phyloP scores from a whole-genome alignment of 176 grass and related monocot genomes.

The Eremochloa ophiuroides region DNA sequence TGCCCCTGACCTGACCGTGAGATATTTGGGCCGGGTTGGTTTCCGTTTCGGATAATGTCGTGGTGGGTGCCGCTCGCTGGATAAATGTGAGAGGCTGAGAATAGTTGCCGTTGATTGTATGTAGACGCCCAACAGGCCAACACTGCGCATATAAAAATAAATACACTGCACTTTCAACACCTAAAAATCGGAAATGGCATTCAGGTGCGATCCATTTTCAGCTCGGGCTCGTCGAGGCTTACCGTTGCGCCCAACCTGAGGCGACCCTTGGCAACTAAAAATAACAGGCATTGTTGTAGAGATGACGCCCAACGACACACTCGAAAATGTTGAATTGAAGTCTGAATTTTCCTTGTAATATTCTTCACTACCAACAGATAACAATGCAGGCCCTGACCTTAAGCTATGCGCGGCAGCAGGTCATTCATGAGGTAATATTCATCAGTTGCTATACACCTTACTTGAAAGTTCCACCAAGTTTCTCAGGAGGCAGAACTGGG shows the following conservation, averaged over 20 bases:
- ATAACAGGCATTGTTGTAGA: not conserved
- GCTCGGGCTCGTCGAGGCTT: too few species aligned
- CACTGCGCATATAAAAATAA: not conserved
- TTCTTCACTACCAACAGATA: too few species aligned
- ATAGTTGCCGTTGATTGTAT: not conserved
- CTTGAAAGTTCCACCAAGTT: too few species aligned
- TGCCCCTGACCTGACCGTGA: not conserved
- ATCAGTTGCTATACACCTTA: too few species aligned
- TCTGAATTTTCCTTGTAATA: not conserved
- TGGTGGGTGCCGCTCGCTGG: conserved; percentile 3
- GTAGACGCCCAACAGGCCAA: not conserved
- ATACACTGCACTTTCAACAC: not conserved
- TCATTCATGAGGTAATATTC: too few species aligned
- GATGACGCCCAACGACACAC: not conserved
- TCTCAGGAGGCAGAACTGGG: too few species aligned
- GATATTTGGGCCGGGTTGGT: conserved; percentile 6
- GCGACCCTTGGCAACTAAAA: too few species aligned
- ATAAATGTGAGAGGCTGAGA: conserved; percentile 17
- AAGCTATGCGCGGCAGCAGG: too few species aligned
- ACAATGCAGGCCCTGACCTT: too few species aligned
- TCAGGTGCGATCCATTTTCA: not conserved
- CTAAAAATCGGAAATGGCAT: not conserved
- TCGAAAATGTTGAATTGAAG: not conserved
- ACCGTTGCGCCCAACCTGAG: too few species aligned
- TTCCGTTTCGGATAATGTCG: conserved; percentile 34